Conservation (phyloP, 202 grass and related monocot species). For the Zizania palustris region DNA sequence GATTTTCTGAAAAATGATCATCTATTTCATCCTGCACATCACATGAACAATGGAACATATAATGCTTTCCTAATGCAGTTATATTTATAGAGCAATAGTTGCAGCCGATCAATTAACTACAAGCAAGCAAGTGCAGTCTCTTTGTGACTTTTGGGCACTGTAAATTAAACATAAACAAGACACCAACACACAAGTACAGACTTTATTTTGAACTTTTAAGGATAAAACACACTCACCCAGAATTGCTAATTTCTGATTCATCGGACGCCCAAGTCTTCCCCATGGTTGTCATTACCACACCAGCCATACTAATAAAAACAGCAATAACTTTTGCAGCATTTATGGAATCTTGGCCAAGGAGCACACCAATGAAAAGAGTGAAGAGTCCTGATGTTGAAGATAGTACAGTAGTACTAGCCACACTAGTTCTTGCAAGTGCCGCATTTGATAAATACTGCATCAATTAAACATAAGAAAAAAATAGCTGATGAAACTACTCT, state of each 20-base stretch:
- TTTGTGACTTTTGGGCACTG: neutral
- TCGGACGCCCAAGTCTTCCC: conserved; percentile 95
- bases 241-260: conserved; percentile 66
- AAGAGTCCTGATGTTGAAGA: conserved; percentile 97
- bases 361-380: conserved; percentile 80
- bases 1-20: neutral
- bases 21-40: neutral
- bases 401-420: conserved; percentile 91
- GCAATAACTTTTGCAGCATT: conserved; percentile 83
- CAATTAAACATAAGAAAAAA: conserved; percentile 47
- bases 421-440: conserved; percentile 96
- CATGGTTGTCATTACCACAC: conserved; percentile 86
- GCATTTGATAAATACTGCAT: conserved; percentile 99
- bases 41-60: neutral
- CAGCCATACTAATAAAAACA: conserved; percentile 90
- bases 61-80: neutral
- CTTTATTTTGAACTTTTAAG: conserved; percentile 12
- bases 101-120: conserved; percentile 14
- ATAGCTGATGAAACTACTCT: conserved; percentile 17
- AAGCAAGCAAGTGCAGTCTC: neutral
- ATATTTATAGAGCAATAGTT: neutral
- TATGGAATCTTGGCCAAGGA: conserved; percentile 89
- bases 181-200: neutral
- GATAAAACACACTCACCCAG: conserved; percentile 55
- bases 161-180: conserved; percentile 1